These are phyloP conservation scores for Calcarisporium arbuscula DNA, from an alignment of 2,329 filamentous ascomycete species.

Conservation along the genomic window DNA sequence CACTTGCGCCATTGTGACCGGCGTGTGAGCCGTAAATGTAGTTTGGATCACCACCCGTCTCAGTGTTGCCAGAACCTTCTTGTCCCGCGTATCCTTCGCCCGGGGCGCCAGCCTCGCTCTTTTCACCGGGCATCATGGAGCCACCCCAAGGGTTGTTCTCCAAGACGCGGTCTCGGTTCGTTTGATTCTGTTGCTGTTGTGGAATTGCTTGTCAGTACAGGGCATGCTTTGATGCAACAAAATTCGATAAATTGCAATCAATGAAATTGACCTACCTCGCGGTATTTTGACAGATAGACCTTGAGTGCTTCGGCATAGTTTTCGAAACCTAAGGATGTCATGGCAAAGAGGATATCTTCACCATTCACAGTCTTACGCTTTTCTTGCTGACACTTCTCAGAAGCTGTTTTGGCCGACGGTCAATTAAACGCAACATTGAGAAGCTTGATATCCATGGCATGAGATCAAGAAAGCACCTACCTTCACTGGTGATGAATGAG, in stretches of 20 bases:
- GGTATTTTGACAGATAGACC: constrained; percentile 95
- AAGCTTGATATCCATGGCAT: no score
- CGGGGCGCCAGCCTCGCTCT: constrained; percentile 21
- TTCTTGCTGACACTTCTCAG: constrained; percentile 98
- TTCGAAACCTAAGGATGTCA: constrained; percentile 98
- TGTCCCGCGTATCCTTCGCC: constrained; percentile 34
- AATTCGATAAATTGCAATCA: neutral
- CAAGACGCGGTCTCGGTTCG: constrained; percentile 32
- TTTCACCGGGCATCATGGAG: constrained; percentile 25
- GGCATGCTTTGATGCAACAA: neutral
- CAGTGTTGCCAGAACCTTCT: constrained; percentile 33
- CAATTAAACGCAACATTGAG: no score
- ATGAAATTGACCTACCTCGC: constrained; percentile 65
- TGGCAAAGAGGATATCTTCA: constrained; percentile 96
- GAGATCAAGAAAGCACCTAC: no score
- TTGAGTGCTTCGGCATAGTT: constrained; percentile 98
- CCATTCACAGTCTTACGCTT: constrained; percentile 99
- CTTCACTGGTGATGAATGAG: constrained; percentile 98
- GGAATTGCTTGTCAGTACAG: constrained; percentile 10
- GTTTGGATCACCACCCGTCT: constrained; percentile 33
- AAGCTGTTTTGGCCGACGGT: no score
- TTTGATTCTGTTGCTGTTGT: constrained; percentile 33
- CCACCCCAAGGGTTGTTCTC: constrained; percentile 26
- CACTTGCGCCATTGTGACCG: constrained; percentile 52
- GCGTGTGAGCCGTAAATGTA: constrained; percentile 51